Base-by-base conservation (phyloP, 78 protist species). In the Isochrysis galbana region DNA sequence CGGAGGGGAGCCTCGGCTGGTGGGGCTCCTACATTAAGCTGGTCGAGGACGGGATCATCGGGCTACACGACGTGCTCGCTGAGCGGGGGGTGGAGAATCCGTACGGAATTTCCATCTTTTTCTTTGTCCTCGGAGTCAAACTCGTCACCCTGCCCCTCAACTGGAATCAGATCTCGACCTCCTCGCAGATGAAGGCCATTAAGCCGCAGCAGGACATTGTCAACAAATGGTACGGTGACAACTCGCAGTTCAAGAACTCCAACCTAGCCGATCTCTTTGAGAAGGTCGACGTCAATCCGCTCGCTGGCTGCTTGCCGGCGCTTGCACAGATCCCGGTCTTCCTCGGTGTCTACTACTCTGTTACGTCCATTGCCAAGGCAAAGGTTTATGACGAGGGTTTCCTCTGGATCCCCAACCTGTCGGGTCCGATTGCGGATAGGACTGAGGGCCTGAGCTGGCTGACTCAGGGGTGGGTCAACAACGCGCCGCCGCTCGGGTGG, bases 261-360 rank as follows among this genome's bases (percentile, higher is more conserved):
- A 54, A 39, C 41, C 5, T 61, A 7, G 74, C 36, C 4, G 26
- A 2, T 10, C 74, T 61, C 74, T 61, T 61, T 11, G 74, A 61
- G 74, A 23, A 21, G 88, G 23, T 19, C 19, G 25, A 80, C 39
- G 47, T 80, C 88, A 80, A 80, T 54, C 88, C 88, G 34, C 88
- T 80, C 48, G 88, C 88, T 1, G 88, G 88, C 88, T 80, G 88
- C 88, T 54, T 80, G 54, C 88, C 88, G n/a, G 21, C 88, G 54
- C 88, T 80, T 54, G 88, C 88, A 19, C 88, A 80, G 54, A 80
- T 80, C 54, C 88, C 88, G 3, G 54, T 80, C 38, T 80, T 80
- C 54, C 51, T 80, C 55, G 54, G 47, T 14, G 47, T 80, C 29
- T 80, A 80, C 54, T 44, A 44, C 88, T 44, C 88, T 34, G 47